Evolutionary conservation across 371 early-diverging fungal species (phyloP), one percentile per base, ranked within the genome.

Genomic region (Coelomomyces lativittatus): DNA sequence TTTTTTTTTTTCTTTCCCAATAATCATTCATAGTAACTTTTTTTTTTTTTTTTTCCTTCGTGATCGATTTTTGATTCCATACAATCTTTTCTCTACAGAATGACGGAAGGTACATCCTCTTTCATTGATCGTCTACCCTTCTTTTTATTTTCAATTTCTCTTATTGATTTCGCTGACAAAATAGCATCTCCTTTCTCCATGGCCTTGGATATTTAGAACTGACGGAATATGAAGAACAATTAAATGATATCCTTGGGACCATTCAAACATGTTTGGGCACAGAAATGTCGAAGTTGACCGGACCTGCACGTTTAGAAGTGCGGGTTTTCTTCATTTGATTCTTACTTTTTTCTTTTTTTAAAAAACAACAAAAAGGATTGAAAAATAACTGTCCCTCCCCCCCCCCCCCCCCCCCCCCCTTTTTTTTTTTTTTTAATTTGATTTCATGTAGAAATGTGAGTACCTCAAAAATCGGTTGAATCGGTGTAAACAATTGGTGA

Each of bases 161-260:
- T n/a, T n/a, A n/a, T n/a, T n/a, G n/a, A n/a, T n/a, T n/a, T n/a
- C n/a, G n/a, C n/a, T n/a, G n/a, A n/a, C n/a, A n/a, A n/a, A n/a
- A n/a, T n/a, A n/a, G n/a, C n/a, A n/a, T n/a, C n/a, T n/a, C n/a
- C n/a, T n/a, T n/a, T n/a, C n/a, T n/a, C n/a, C n/a, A n/a, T 34
- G 34, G 19, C 19, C 19, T 15, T 34, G 34, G 50, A 23, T 8
- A 17, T 31, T 35, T 31, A 63, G 74, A 74, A 37, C 52, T 74
- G 43, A 66, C 64, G 30, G 74, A 74, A 37, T 74, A 66, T 50
- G 61, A 66, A 28, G 74, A 74, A 49, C 64, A 74, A 46, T 58
- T 74, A 51, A 49, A 48, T 33, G 67, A 69, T 40, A 58, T 74
- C 9, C 30, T 67, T 2, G 43, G 57, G 15, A 55, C 57, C n/a